Base-by-base conservation (phyloP, 1,139 yeast species). In the Suhomyces bokatorum region DNA sequence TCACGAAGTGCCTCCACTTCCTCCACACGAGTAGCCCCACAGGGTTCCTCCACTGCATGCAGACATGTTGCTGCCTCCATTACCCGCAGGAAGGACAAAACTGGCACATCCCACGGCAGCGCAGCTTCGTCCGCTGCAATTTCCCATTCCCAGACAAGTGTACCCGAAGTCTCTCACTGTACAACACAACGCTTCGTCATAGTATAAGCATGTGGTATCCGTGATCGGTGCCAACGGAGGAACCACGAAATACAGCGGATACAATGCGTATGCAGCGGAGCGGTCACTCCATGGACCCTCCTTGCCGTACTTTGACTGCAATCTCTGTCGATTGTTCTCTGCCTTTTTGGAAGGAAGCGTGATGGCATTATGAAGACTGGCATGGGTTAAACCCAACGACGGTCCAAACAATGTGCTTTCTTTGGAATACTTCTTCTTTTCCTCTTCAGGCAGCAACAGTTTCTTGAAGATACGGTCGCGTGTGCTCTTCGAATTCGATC, bases 351-450 rank as follows among this genome's bases (percentile, higher is more conserved):
- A 42, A 12, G 54, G 55, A 29, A 54, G 38, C 8, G 40, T 37
- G 5, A 58, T 46, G 4, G 59, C 53, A 43, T 50, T 57, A 42
- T 57, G 60, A n/a, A 52, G 41, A 39, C 59, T 57, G 27, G 55
- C 45, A 44, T 57, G 62, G 11, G 59, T 54, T 15, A 55, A 34
- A 2, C 57, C 58, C 27, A 48, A 14, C 2, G 35, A 20, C 17
- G 43, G 37, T 12, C 35, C 35, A 32, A 40, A 46, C 17, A 46
- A 32, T 8, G 44, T 32, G 14, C 39, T 44, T 16, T 29, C 32
- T 4, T 29, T 27, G 17, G 24, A 20, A 20, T 31, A 38, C 17
- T n/a, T 32, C 3, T 26, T 29, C 14, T 22, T 33, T 10, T 36
- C 34, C 11, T 32, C 29, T n/a, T 35, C 37, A 6, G 12, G 16